Evolutionary conservation across 2,329 filamentous ascomycete species (phyloP).

Genomic region (Graphiopsis chlorocephala): DNA sequence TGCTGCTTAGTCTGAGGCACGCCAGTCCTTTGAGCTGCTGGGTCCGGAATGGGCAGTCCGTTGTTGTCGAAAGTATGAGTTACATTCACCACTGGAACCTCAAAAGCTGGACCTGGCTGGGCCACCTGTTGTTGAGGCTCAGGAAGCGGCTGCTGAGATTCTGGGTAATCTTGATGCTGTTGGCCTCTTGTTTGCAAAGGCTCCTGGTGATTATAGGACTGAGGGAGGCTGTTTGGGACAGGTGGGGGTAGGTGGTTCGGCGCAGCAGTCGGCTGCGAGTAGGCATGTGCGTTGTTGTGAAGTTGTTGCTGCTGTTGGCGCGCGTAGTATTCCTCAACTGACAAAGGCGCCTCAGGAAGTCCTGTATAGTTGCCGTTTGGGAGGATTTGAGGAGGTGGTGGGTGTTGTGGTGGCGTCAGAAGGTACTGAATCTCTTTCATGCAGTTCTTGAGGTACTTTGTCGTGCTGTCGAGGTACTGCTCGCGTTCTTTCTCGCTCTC

Average conservation of each 20-base stretch:
- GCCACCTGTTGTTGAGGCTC: slow-evolving; percentile 26
- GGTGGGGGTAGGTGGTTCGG: slow-evolving; percentile 61
- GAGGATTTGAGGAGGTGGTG: slow-evolving; percentile 51
- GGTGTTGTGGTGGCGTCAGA: slow-evolving; percentile 62
- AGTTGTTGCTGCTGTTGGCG: slow-evolving; percentile 50
- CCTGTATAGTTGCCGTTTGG: slow-evolving; percentile 35
- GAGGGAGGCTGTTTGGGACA: slow-evolving; percentile 32
- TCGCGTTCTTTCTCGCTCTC: slow-evolving; percentile 55
- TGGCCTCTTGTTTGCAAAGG: slow-evolving; percentile 18
- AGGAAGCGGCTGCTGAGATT: slow-evolving; percentile 35
- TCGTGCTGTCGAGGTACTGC: slow-evolving; percentile 60
- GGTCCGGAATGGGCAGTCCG: slow-evolving; percentile 51
- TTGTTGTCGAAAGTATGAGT: slow-evolving; percentile 59
- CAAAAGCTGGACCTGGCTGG: slow-evolving; percentile 37
- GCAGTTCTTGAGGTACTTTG: slow-evolving; percentile 62
- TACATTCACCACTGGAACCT: slow-evolving; percentile 58
- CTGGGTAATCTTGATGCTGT: slow-evolving; percentile 39
- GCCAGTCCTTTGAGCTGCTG: slow-evolving; percentile 26
- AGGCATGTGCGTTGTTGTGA: slow-evolving; percentile 17
- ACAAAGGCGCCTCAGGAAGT: slow-evolving; percentile 51
- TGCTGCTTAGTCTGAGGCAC: slow-evolving; percentile 22
- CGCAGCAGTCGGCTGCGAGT: slow-evolving; percentile 39
- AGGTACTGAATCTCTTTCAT: slow-evolving; percentile 68
- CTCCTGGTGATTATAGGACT: slow-evolving; percentile 22
- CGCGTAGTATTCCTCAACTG: slow-evolving; percentile 59